Base-by-base conservation (phyloP, 306 rosid species). In the Ceratonia siliqua region DNA sequence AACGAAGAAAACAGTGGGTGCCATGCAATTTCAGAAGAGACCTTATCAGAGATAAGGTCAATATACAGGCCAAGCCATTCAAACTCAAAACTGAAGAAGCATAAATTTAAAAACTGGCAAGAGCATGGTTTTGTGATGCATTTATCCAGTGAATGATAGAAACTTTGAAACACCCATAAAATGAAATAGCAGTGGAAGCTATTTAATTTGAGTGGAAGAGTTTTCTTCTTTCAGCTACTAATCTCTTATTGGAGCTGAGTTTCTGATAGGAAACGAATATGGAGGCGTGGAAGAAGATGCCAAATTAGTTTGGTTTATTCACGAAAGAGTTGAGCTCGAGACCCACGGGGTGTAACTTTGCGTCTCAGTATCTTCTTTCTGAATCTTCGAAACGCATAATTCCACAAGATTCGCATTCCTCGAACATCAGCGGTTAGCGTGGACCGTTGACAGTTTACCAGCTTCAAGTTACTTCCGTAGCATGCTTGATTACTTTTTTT, bases 1-100 rank as follows among this genome's bases (percentile, higher is more conserved):
- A 42, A 72, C 6, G 59, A 77, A 33, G 33, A 55, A 33, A 77
- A 69, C 27, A 46, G 54, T 67, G 77, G 82, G 72, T 56, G 75
- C 76, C 77, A 82, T 58, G 72, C 39, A 69, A 49, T 72, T 85
- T 74, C 50, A 18, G 68, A 64, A 5, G 43, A 72, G 73, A 62
- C 68, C 72, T 82, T 83, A 13, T 64, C 45, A 61, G 75, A 82
- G 73, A 50, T 61, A 28, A 42, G 41, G 49, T 53, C 22, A 66
- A 70, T 4, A 81, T 12, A 68, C 25, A 62, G 27, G 46, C 30
- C 14, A 52, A 32, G 57, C 8, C 65, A 27, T 3, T 43, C 28
- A 76, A 74, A 22, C 62, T 48, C 58, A 75, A 11, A 39, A 41
- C 3, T 53, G 46, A 32, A 62, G n/a, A 2, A 28, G 70, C 27